phyloP scores from a whole-genome alignment of 805 yeast species.

The Sungouiella thailandica region DNA sequence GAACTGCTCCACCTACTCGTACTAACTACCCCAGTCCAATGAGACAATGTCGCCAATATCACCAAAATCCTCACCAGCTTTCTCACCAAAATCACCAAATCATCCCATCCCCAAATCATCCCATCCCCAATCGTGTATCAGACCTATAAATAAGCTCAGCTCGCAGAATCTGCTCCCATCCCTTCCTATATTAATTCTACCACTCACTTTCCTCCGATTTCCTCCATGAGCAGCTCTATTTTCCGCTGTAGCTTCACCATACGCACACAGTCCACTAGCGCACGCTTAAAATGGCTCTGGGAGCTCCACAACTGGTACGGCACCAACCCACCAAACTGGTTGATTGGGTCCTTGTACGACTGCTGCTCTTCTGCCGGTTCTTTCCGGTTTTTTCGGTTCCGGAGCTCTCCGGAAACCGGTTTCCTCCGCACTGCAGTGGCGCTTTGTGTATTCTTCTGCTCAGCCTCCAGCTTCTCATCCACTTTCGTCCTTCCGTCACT shows the following conservation, averaged over 20 bases:
- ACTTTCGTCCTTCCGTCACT: background rate
- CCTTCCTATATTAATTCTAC: too few species aligned
- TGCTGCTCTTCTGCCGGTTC: background rate
- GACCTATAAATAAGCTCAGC: too few species aligned
- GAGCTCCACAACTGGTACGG: constrained; percentile 37
- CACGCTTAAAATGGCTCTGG: constrained; percentile 32
- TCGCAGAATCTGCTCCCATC: too few species aligned
- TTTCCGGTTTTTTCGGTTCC: background rate
- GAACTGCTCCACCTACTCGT: too few species aligned
- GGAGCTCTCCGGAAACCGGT: background rate
- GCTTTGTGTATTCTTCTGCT: background rate
- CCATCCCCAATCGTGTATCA: too few species aligned
- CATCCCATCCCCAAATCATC: too few species aligned
- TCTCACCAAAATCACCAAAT: too few species aligned
- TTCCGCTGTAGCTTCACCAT: constrained; percentile 17
- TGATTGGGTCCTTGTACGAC: constrained; percentile 13
- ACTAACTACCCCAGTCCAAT: too few species aligned
- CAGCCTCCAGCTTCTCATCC: background rate
- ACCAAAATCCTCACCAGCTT: too few species aligned
- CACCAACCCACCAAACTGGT: constrained; percentile 47
- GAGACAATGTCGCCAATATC: too few species aligned
- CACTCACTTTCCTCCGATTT: too few species aligned
- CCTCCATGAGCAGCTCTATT: constrained; percentile 10
- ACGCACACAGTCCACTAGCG: constrained; percentile 21
- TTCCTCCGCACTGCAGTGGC: background rate